phyloP scores from a whole-genome alignment of 768 basidiomycete species.

The Mycena olivaceomarginata region DNA sequence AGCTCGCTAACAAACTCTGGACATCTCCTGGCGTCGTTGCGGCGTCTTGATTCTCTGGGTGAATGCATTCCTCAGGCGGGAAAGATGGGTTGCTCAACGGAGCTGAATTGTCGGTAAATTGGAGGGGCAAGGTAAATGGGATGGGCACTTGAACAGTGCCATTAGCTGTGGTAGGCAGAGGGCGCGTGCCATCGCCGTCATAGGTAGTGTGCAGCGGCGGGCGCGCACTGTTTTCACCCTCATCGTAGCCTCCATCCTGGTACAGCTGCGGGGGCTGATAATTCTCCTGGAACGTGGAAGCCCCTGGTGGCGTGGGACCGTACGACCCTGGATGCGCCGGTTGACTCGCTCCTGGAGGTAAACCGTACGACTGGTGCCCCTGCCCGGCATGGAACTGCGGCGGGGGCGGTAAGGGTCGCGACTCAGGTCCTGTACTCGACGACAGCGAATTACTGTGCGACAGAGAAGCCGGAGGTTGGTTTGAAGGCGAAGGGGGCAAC shows the following conservation, averaged over 20 bases:
- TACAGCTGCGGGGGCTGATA: constrained; percentile 55
- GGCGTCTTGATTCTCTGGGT: too few species aligned
- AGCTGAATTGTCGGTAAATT: too few species aligned
- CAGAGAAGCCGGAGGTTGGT: constrained; percentile 57
- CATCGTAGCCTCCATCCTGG: constrained; percentile 4
- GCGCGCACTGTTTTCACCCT: too few species aligned
- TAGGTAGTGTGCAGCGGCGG: too few species aligned
- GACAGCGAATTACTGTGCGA: constrained; percentile 53
- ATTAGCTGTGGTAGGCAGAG: too few species aligned
- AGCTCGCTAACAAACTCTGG: neutral
- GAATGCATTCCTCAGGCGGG: too few species aligned
- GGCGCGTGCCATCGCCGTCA: too few species aligned
- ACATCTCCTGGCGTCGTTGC: neutral
- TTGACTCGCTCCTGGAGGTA: constrained; percentile 51
- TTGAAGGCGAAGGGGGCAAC: constrained; percentile 56
- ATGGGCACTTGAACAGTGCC: too few species aligned
- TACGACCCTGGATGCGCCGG: constrained; percentile 52
- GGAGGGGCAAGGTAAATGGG: too few species aligned
- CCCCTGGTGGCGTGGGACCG: constrained; percentile 44
- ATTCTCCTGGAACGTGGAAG: constrained; percentile 38
- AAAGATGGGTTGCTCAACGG: too few species aligned
- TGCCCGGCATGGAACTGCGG: constrained; percentile 64
- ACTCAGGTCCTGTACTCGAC: constrained; percentile 56
- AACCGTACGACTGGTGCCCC: constrained; percentile 53
- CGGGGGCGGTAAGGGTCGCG: constrained; percentile 67